Base-by-base conservation (phyloP, 495 filamentous ascomycete genomes). In the Aspergillus cristatus region DNA sequence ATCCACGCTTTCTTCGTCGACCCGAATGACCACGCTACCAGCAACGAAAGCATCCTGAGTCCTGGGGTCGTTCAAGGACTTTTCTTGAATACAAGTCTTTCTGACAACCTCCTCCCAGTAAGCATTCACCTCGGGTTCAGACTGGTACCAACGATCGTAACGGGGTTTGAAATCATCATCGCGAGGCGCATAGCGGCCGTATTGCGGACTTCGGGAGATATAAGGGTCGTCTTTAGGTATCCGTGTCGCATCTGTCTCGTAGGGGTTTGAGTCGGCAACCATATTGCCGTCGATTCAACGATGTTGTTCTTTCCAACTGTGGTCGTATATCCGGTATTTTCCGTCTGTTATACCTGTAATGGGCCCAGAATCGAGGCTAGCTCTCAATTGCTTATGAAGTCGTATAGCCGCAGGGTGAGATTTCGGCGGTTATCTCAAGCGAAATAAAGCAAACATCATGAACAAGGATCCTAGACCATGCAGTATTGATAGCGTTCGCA, bases 151-250 rank as follows among this genome's bases (percentile, higher is more conserved):
- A 16, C 48, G 43, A 28, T 53, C 47, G 39, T 62, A 51, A 29
- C 34, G 52, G 36, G 65, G 65, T 30, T 46, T 49, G 42, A 67
- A 68, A 41, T 68, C 65, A 35, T 53, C 50, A 16, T 51, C 41
- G n/a, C 51, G 51, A 18, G 57, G 56, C 17, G 50, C 28, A 40
- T 67, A 68, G n/a, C 65, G 61, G n/a, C 63, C 65, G 46, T 68
- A 68, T 0, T 60, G 53, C 22, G 48, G 41, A 25, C 61, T 68
- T 36, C 52, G 55, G 10, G 42, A 40, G 14, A 61, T 46, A 31
- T 63, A 64, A 1, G 58, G 59, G 38, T 67, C 65, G 17, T 68
- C 58, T 16, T 38, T 46, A 6, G 58, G 55, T 13, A 67, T 55
- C 14, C 29, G 33, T 12, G 55, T 43, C 22, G 55, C 55, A 25